These are phyloP conservation scores for Saccharomyces eubayanus DNA, from an alignment of 805 yeast species.

Conservation along the genomic window DNA sequence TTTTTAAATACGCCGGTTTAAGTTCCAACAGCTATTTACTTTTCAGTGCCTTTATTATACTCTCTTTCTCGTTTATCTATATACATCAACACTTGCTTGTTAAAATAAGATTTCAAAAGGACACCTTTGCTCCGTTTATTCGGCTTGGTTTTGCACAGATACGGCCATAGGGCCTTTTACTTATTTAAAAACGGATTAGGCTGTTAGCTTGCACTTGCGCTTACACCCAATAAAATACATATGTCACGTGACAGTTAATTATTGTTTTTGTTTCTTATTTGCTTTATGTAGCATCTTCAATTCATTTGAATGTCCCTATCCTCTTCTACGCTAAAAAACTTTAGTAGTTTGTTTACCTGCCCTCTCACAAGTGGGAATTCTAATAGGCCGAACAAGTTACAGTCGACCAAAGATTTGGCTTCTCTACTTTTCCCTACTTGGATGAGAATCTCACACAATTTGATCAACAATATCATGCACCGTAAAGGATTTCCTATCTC, in stretches of 20 bases:
- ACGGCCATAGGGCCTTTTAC: background rate
- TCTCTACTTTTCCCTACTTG: constrained; percentile 38
- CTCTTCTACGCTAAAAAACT: background rate
- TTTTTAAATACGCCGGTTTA: background rate
- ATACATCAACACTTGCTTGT: background rate
- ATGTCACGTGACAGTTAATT: background rate
- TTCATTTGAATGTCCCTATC: background rate
- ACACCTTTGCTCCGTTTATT: background rate
- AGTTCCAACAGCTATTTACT: background rate
- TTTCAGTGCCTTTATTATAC: background rate
- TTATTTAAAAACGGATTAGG: background rate
- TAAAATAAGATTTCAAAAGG: background rate
- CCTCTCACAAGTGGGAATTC: constrained; percentile 3
- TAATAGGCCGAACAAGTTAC: constrained; percentile 4
- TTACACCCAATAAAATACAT: background rate
- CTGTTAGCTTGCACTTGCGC: background rate
- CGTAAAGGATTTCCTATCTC: constrained; percentile 39
- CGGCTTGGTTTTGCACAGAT: background rate
- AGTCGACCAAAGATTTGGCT: constrained; percentile 4
- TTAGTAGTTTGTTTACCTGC: background rate
- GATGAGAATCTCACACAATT: constrained; percentile 39
- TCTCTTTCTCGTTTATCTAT: background rate
- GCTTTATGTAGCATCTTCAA: background rate
- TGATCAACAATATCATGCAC: constrained; percentile 39
- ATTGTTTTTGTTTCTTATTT: background rate